These are phyloP conservation scores for Glonium stellatum DNA, from an alignment of 495 filamentous ascomycete species.

Conservation along the genomic window DNA sequence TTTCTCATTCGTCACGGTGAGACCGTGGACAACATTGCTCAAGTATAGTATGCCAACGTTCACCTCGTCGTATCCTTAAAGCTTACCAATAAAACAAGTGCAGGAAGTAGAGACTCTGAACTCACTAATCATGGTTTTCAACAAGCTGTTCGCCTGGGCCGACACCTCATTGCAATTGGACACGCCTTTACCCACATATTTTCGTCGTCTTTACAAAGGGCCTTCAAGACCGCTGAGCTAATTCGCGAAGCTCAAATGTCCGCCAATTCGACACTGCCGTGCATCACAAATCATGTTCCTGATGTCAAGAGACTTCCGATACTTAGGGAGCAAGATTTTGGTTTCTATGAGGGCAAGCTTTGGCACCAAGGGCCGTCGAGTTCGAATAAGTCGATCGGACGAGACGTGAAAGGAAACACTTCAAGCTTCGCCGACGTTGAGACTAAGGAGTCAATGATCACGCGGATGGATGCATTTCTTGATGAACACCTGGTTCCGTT, in stretches of 20 bases:
- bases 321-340: conserved; percentile 69
- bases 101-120: conserved; percentile 68
- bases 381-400: conserved; percentile 18
- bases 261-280: not conserved
- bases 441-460: conserved; percentile 56
- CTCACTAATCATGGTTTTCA: conserved; percentile 76
- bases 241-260: conserved; percentile 48
- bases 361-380: conserved; percentile 19
- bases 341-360: conserved; percentile 56
- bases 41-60: conserved; percentile 54
- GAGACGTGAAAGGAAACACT: conserved; percentile 24
- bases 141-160: conserved; percentile 60
- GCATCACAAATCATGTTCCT: conserved; percentile 6
- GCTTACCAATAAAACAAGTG: conserved; percentile 45
- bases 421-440: conserved; percentile 48
- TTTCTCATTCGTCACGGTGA: conserved; percentile 82
- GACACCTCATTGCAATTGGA: conserved; percentile 47
- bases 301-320: conserved; percentile 44
- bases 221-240: conserved; percentile 60
- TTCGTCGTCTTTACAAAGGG: conserved; percentile 71
- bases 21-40: conserved; percentile 77
- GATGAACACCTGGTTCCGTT: conserved; percentile 52
- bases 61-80: not conserved
- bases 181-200: conserved; percentile 57
- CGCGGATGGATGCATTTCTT: conserved; percentile 57